phyloP scores from a whole-genome alignment of 345 rosid genomes.

The thale cress (Arabidopsis thaliana) region DNA sequence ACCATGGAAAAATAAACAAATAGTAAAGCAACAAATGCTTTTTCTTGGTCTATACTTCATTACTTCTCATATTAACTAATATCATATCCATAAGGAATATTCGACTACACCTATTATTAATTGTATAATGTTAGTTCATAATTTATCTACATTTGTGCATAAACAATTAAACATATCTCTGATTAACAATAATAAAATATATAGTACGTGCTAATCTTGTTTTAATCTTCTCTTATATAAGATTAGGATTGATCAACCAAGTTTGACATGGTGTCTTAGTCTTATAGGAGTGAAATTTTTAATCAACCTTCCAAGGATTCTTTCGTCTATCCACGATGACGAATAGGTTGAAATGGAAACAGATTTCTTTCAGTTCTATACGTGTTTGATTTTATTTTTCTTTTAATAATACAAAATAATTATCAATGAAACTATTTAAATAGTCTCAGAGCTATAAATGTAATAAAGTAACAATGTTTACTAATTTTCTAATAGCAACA shows the following conservation, averaged over 20 bases:
- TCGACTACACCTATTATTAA: constrained; percentile 21
- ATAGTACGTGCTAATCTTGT: constrained; percentile 32
- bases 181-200: constrained; percentile 9
- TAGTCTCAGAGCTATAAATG: too few species aligned
- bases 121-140: background rate
- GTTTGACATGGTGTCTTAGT: constrained; percentile 27
- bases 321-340: constrained; percentile 19
- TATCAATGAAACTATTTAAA: too few species aligned
- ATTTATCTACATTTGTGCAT: constrained; percentile 2
- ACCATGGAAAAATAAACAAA: constrained; percentile 18
- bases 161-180: background rate
- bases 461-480: too few species aligned
- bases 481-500: too few species aligned
- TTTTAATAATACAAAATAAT: too few species aligned
- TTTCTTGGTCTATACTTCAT: constrained; percentile 10
- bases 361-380: background rate
- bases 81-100: constrained; percentile 39
- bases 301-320: constrained; percentile 15
- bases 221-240: background rate
- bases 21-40: constrained; percentile 24
- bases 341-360: background rate
- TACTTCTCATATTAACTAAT: constrained; percentile 16
- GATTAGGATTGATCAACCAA: constrained; percentile 30
- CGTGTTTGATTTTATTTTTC: too few species aligned
- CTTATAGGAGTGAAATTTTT: background rate